Percentiles rank a stretch among this genome's conserved stretches.
Evolutionary conservation across 495 filamentous ascomycete species (phyloP).

Genomic region (Elasticomyces elasticus): DNA sequence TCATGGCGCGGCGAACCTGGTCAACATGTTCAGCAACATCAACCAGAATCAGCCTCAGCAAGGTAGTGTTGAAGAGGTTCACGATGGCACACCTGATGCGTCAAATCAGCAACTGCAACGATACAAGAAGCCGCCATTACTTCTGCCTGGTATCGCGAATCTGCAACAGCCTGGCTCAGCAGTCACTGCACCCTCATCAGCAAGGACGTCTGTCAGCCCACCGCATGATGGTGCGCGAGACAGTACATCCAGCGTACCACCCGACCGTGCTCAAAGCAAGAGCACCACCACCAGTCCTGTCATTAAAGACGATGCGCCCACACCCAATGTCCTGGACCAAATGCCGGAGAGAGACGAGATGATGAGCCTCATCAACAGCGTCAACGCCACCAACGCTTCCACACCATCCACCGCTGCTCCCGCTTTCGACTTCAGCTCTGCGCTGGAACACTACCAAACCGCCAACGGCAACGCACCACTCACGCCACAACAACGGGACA

Average conservation of each 20-base stretch:
- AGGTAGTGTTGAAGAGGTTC: constrained; percentile 35
- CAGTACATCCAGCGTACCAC: constrained; percentile 9
- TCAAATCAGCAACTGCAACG: constrained; percentile 21
- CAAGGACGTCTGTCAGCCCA: constrained; percentile 19
- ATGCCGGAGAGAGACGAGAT: constrained; percentile 52
- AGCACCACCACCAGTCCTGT: constrained; percentile 7
- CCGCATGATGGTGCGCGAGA: constrained; percentile 9
- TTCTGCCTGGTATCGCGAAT: constrained; percentile 23
- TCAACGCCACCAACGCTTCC: constrained; percentile 53
- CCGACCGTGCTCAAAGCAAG: neutral
- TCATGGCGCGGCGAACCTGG: constrained; percentile 32
- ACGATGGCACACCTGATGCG: constrained; percentile 18
- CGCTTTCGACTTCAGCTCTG: constrained; percentile 59
- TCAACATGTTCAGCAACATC: constrained; percentile 32
- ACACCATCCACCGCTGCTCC: constrained; percentile 31
- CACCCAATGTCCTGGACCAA: constrained; percentile 19
- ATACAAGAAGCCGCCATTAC: constrained; percentile 23
- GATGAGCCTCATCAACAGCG: constrained; percentile 76
- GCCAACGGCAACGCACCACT: constrained; percentile 54
- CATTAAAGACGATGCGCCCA: constrained; percentile 23
- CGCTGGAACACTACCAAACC: constrained; percentile 61
- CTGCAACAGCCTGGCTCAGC: constrained; percentile 9
- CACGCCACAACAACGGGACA: constrained; percentile 64
- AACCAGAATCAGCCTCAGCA: constrained; percentile 30
- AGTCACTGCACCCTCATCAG: constrained; percentile 16